These are phyloP conservation scores for Euphrasia arctica DNA, from an alignment of 305 asterid genomes.

Conservation along the genomic window DNA sequence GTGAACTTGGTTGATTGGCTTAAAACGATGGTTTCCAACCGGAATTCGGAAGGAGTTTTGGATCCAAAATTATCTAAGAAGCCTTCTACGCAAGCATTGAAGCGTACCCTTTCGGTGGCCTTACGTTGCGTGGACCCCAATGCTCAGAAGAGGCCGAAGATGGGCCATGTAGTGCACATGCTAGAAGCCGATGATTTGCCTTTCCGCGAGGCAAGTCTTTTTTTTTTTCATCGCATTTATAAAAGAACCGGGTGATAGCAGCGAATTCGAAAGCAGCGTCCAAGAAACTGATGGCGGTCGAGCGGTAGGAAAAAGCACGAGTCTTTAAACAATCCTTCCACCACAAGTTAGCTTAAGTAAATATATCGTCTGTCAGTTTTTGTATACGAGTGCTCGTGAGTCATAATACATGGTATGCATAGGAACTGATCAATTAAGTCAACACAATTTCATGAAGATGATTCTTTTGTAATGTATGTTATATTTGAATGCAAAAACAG, in stretches of 20 bases:
- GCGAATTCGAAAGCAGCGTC: constrained; percentile 78
- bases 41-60: constrained; percentile 77
- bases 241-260: constrained; percentile 75
- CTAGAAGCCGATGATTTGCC: constrained; percentile 90
- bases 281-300: constrained; percentile 67
- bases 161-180: constrained; percentile 96
- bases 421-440: not conserved
- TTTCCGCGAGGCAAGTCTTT: constrained; percentile 1
- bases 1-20: constrained; percentile 92
- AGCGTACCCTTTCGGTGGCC: constrained; percentile 80
- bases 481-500: not conserved
- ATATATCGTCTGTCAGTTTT: not conserved
- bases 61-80: constrained; percentile 71
- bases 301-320: constrained; percentile 20
- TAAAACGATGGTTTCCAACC: constrained; percentile 76
- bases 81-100: constrained; percentile 83
- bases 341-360: not conserved
- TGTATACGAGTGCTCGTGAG: not conserved
- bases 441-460: not conserved
- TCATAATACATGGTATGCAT: not conserved
- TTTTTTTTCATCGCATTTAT: not conserved
- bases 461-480: not conserved
- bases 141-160: constrained; percentile 86
- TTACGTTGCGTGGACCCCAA: constrained; percentile 89
- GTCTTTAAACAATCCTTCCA: not conserved